These are phyloP conservation scores for Cylindrotheca fusiformis DNA, from an alignment of 108 stramenopile genomes.

Conservation along the genomic window DNA sequence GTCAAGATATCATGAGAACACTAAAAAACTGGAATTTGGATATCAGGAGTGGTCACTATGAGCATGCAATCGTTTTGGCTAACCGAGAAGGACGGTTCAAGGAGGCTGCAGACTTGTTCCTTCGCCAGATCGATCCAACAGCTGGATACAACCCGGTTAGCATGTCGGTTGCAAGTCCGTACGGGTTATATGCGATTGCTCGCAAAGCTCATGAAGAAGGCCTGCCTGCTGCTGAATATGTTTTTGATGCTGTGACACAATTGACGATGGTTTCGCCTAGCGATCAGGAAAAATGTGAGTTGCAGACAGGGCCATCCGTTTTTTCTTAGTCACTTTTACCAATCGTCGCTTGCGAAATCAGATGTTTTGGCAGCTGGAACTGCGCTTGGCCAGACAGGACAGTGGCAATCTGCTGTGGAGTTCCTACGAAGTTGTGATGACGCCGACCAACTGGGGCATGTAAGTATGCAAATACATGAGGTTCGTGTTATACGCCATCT, in stretches of 20 bases:
- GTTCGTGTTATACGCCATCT: too few species aligned
- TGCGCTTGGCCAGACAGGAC: constrained; percentile 73
- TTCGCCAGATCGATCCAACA: constrained; percentile 61
- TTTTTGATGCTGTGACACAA: constrained; percentile 67
- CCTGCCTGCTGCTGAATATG: constrained; percentile 35
- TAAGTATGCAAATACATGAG: not conserved
- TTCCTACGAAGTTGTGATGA: constrained; percentile 41
- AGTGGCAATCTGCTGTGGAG: constrained; percentile 57
- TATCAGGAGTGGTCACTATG: constrained; percentile 47
- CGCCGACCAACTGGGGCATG: constrained; percentile 26
- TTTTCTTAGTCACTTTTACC: not conserved
- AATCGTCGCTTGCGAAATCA: not conserved
- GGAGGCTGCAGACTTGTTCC: constrained; percentile 60
- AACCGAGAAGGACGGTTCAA: constrained; percentile 56
- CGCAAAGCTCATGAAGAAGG: constrained; percentile 19
- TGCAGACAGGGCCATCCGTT: not conserved
- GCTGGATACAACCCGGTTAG: constrained; percentile 38
- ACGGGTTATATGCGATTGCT: constrained; percentile 67
- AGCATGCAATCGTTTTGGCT: constrained; percentile 52
- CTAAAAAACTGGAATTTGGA: constrained; percentile 61
- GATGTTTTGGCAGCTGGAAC: constrained; percentile 79
- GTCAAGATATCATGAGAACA: constrained; percentile 23
- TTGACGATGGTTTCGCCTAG: constrained; percentile 77
- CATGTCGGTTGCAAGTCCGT: constrained; percentile 35
- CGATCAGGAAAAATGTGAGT: constrained; percentile 30